phyloP scores from a whole-genome alignment of 2,329 filamentous ascomycete species.

The Onygenales sp. region DNA sequence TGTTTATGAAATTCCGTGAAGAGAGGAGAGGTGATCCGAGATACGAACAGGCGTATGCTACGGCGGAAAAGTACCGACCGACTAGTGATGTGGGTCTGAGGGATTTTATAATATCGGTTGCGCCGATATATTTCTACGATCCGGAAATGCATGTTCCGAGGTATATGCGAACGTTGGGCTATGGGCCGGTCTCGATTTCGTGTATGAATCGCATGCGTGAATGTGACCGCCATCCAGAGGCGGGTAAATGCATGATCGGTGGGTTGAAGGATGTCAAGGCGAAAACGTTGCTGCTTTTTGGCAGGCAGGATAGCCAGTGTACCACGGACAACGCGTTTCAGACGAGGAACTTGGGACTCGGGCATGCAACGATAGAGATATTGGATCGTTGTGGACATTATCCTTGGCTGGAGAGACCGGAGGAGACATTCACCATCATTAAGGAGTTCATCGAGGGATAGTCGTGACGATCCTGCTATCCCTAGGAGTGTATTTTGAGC shows the following conservation, averaged over 20 bases:
- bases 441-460: conserved; percentile 9
- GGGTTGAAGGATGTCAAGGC: conserved; percentile 15
- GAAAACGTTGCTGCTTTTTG: conserved; percentile 19
- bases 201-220: conserved; percentile 8
- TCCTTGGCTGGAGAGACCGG: conserved; percentile 18
- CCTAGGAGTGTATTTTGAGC: no score
- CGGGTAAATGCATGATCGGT: conserved; percentile 13
- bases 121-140: conserved; percentile 18
- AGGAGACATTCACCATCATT: conserved; percentile 7
- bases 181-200: conserved; percentile 8
- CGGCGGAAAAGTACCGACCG: neutral
- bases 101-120: conserved; percentile 8
- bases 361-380: conserved; percentile 7
- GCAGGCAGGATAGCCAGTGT: conserved; percentile 16
- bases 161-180: conserved; percentile 11
- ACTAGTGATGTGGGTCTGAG: conserved; percentile 14
- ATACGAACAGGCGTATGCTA: conserved; percentile 9
- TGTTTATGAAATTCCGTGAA: neutral
- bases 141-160: conserved; percentile 10
- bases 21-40: conserved; percentile 9
- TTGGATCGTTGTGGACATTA: conserved; percentile 20
- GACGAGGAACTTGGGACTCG: conserved; percentile 11
- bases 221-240: conserved; percentile 10
- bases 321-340: conserved; percentile 12
- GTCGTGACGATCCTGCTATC: no score